Evolutionary conservation across 2,329 filamentous ascomycete genomes (phyloP), one percentile per base, ranked within the genome.

Genomic region (Achaetomium macrosporum): DNA sequence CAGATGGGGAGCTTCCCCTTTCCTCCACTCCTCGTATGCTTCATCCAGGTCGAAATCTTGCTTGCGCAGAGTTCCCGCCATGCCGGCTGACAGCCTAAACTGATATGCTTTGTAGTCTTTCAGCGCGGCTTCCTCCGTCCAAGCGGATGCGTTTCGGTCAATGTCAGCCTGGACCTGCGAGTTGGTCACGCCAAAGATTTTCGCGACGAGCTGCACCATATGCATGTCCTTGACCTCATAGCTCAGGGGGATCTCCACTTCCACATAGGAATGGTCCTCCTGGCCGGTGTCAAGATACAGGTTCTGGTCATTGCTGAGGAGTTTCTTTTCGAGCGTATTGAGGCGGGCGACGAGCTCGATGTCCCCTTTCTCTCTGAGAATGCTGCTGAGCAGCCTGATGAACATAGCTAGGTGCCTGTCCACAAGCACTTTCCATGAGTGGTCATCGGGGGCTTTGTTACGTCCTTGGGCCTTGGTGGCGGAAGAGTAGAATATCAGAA

Each of bases 191-290:
- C 87, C 87, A 70, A 97, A 99, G 58, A 96, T 88, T 62, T 80
- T 85, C 47, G 87, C 88, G 25, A 99, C 91, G 35, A 86, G 81
- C 67, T 93, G 86, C 29, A 96, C 93, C 71, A 96, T 80, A 36
- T 85, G 85, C 93, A 99, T 99, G 66, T 99, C 93, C 70, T 93
- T 96, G 66, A 97, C 86, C 69, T 96, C 89, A 69, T 96, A 89
- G 65, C 84, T 93, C 53, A 95, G 74, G 11, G 92, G 90, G 2
- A 90, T 82, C 52, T 88, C 78, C 19, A 92, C 87, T 68, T 96
- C 92, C 58, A 93, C 78, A 9, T 85, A 87, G 44, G 81, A 81
- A 35, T 83, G 83, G 77, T 62, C 75, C 50, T 79, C 76, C 63
- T 81, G 78, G 44, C 76, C 76, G 45, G 78, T 76, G 60, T 79